A percentile compares a stretch with the other conserved stretches of the same genome.
Conservation (phyloP, 2,329 filamentous ascomycete genomes). For the Zasmidium cellare region DNA sequence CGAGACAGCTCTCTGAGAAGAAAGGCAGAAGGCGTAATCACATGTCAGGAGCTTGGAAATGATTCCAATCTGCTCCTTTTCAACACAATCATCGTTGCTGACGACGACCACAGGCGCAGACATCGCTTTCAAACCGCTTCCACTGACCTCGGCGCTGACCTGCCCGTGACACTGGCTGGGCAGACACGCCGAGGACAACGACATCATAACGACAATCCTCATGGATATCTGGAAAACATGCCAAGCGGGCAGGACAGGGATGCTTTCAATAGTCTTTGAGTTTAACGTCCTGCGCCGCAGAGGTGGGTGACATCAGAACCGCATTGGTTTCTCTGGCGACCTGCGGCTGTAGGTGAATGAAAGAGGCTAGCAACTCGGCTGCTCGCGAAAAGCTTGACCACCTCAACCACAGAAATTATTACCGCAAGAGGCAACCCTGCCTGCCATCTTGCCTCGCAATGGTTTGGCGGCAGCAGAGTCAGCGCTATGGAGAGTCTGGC, state of each 20-base stretch:
- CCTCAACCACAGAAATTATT: not conserved
- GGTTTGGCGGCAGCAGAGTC: not conserved
- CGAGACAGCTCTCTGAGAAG: no score
- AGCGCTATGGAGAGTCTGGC: not conserved
- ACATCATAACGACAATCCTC: not conserved
- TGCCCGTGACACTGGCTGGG: not conserved
- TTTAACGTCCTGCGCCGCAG: not conserved
- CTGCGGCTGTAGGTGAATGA: not conserved
- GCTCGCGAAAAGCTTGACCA: not conserved
- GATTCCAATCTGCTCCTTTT: not conserved
- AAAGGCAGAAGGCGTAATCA: no score
- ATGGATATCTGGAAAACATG: not conserved
- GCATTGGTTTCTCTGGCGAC: not conserved
- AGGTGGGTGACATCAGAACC: constrained; percentile 1
- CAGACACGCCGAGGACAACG: not conserved
- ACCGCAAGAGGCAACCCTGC: not conserved
- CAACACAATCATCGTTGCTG: not conserved
- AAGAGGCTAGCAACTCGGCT: not conserved
- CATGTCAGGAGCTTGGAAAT: not conserved
- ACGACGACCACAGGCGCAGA: not conserved
- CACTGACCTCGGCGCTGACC: not conserved
- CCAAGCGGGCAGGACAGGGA: not conserved
- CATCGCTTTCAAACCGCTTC: not conserved
- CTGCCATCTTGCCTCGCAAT: not conserved
- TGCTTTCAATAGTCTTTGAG: not conserved